A percentile compares a stretch with the other conserved stretches of the same genome.
Evolutionary conservation across 179 eudicot species (phyloP).

Genomic region (Sideroxylon spinosum): DNA sequence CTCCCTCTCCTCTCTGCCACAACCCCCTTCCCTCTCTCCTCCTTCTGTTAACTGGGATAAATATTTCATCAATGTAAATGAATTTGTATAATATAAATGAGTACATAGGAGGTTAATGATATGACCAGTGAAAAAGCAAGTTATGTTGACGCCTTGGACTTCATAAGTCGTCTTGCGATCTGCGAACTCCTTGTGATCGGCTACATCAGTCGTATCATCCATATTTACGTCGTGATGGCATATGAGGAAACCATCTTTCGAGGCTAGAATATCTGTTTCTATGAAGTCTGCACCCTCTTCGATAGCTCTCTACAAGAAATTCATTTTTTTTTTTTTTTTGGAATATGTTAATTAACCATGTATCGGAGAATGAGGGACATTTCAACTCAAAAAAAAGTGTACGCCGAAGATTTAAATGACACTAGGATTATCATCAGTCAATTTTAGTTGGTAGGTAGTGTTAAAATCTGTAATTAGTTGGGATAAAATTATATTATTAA

Average conservation of each 20-base stretch:
- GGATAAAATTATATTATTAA: no score
- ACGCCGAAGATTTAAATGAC: background rate
- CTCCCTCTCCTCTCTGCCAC: no score
- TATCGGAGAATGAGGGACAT: background rate
- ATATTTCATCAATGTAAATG: no score
- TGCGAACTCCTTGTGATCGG: slow-evolving; percentile 63
- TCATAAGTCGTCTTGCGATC: slow-evolving; percentile 75
- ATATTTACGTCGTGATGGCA: slow-evolving; percentile 73
- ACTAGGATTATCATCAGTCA: background rate
- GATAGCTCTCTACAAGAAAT: slow-evolving; percentile 71
- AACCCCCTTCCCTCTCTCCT: no score
- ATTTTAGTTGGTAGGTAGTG: background rate
- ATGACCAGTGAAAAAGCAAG: slow-evolving; percentile 70
- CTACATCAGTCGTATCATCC: slow-evolving; percentile 69
- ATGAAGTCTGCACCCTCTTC: slow-evolving; percentile 94
- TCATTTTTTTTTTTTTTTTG: slow-evolving; percentile 8
- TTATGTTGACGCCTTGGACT: slow-evolving; percentile 67
- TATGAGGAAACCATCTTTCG: slow-evolving; percentile 86
- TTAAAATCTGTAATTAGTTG: no score
- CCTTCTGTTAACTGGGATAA: no score
- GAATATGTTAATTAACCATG: background rate
- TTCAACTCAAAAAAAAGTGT: background rate
- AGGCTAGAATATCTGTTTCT: slow-evolving; percentile 79
- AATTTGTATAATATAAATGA: no score
- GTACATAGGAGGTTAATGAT: background rate